Evolutionary conservation across 805 yeast genomes (phyloP).

Genomic region (Yarrowia divulgata): DNA sequence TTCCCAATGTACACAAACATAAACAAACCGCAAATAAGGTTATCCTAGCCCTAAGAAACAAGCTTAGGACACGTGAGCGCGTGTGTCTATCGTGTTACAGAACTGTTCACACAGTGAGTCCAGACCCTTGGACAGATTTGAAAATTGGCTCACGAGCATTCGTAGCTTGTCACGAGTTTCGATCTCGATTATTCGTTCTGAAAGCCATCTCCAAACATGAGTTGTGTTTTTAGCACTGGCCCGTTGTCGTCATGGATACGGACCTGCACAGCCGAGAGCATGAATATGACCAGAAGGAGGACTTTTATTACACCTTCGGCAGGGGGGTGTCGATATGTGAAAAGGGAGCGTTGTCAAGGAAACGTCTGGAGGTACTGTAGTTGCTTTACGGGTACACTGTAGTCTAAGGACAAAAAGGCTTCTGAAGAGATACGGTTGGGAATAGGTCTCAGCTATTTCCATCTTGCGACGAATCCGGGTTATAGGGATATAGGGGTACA

Average conservation of each 20-base stretch:
- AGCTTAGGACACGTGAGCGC: slow-evolving; percentile 32
- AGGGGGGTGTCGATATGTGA: slow-evolving; percentile 21
- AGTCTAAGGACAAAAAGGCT: background rate
- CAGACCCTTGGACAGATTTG: background rate
- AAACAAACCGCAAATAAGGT: slow-evolving; percentile 7
- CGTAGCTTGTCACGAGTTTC: background rate
- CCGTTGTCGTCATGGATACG: slow-evolving; percentile 14
- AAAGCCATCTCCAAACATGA: background rate
- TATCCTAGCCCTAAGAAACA: slow-evolving; percentile 13
- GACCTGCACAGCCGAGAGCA: slow-evolving; percentile 21
- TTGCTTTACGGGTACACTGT: background rate
- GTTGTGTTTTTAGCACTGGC: background rate
- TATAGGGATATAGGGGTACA: too few species aligned
- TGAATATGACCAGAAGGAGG: background rate
- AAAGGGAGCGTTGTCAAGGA: slow-evolving; percentile 3
- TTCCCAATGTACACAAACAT: slow-evolving; percentile 36
- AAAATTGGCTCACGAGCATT: background rate
- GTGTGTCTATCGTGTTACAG: slow-evolving; percentile 25
- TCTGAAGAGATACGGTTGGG: background rate
- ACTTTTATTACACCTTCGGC: slow-evolving; percentile 6
- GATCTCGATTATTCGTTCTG: background rate
- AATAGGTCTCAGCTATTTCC: background rate
- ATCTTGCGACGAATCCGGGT: background rate
- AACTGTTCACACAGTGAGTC: background rate
- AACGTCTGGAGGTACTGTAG: background rate